phyloP scores from a whole-genome alignment of 768 basidiomycete species.

The Phallus indusiatus region DNA sequence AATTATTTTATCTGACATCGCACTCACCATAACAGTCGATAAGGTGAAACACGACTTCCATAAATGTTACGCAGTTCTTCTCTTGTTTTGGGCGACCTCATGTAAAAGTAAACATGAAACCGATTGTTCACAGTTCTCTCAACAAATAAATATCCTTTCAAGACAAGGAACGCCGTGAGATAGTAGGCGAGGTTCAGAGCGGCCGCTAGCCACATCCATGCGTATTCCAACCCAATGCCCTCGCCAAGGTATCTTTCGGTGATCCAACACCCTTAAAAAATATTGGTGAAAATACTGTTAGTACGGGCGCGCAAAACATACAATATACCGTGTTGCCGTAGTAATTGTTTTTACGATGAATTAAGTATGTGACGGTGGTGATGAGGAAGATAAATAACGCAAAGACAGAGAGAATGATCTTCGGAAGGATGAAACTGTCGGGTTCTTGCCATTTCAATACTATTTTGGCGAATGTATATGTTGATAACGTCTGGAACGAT shows the following conservation, averaged over 20 bases:
- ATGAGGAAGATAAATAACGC: slow-evolving; percentile 33
- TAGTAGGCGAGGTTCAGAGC: slow-evolving; percentile 35
- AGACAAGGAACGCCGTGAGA: slow-evolving; percentile 33
- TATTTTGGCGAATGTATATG: slow-evolving; percentile 31
- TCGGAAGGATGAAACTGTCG: slow-evolving; percentile 22
- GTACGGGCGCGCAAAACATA: slow-evolving; percentile 26
- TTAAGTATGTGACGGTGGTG: slow-evolving; percentile 28
- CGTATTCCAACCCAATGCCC: slow-evolving; percentile 37
- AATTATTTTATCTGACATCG: neutral
- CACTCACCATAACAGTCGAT: slow-evolving; percentile 40
- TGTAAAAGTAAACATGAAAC: neutral
- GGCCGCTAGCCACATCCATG: slow-evolving; percentile 44
- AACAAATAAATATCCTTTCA: slow-evolving; percentile 28
- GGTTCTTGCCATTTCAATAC: slow-evolving; percentile 24
- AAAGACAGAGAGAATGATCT: slow-evolving; percentile 25
- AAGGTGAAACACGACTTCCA: slow-evolving; percentile 21
- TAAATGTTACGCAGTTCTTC: neutral
- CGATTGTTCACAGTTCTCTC: slow-evolving; percentile 12
- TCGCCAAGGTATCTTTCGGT: slow-evolving; percentile 23
- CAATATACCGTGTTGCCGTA: slow-evolving; percentile 28
- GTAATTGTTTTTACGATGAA: slow-evolving; percentile 27
- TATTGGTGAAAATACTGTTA: neutral
- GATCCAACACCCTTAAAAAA: slow-evolving; percentile 49
- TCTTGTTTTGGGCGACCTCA: neutral
- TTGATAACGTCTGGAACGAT: slow-evolving; percentile 24